phyloP scores from a whole-genome alignment of 1,284 basidiomycete species.

The Salmacisia buchloeana region DNA sequence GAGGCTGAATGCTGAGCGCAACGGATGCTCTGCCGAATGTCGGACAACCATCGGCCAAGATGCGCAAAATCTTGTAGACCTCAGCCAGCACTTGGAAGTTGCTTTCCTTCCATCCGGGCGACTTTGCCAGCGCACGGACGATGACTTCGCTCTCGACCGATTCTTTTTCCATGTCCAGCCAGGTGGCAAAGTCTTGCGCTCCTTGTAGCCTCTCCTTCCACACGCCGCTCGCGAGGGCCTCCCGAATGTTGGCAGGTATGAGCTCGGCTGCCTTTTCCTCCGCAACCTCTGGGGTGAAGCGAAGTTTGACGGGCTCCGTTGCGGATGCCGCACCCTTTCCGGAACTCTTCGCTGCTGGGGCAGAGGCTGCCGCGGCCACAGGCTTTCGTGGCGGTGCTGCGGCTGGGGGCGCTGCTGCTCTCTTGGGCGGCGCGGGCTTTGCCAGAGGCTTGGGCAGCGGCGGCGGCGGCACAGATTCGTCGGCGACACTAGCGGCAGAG shows the following conservation, averaged over 20 bases:
- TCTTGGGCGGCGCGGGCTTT: neutral
- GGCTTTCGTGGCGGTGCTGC: slow-evolving; percentile 20
- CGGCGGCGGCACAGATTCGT: slow-evolving; percentile 12
- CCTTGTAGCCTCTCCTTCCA: slow-evolving; percentile 91
- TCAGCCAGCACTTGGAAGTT: slow-evolving; percentile 71
- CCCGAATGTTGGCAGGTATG: slow-evolving; percentile 68
- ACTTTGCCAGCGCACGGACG: slow-evolving; percentile 83
- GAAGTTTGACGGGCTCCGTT: slow-evolving; percentile 82
- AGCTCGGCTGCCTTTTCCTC: slow-evolving; percentile 70
- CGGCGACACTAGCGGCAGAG: neutral
- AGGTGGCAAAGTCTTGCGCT: slow-evolving; percentile 75
- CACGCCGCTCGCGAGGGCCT: slow-evolving; percentile 72
- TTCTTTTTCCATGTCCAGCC: slow-evolving; percentile 68
- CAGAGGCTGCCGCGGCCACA: slow-evolving; percentile 11
- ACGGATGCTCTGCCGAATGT: slow-evolving; percentile 80
- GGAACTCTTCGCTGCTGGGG: neutral
- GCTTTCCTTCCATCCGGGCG: slow-evolving; percentile 90
- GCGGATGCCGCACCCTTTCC: slow-evolving; percentile 57
- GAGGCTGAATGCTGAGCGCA: slow-evolving; percentile 74
- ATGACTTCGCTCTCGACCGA: slow-evolving; percentile 81
- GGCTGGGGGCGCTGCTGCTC: slow-evolving; percentile 7
- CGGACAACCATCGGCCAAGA: slow-evolving; percentile 72
- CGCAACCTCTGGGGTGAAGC: slow-evolving; percentile 85
- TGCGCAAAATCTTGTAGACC: slow-evolving; percentile 47
- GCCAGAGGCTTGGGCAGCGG: slow-evolving; percentile 12